Percentiles rank a stretch among this genome's conserved stretches.
Conservation (phyloP, 2,329 filamentous ascomycete genomes). For the Phaeoacremonium minimum region DNA sequence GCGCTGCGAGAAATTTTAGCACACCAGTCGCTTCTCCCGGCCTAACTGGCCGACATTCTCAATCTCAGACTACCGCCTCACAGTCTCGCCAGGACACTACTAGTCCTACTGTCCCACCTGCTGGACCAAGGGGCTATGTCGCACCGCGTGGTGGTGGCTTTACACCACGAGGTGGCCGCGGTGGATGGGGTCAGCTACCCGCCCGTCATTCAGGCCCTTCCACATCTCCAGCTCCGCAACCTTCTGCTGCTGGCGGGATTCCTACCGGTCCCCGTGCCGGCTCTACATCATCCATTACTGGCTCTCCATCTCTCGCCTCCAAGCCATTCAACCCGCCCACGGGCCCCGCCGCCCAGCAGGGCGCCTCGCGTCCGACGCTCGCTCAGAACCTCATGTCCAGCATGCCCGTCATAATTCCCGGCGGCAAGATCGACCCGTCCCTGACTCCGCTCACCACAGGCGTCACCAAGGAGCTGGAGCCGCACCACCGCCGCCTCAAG, state of each 20-base stretch:
- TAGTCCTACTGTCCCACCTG: constrained; percentile 45
- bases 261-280: constrained; percentile 45
- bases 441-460: constrained; percentile 38
- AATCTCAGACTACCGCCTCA: constrained; percentile 18
- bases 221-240: constrained; percentile 31
- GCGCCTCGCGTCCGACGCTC: constrained; percentile 34
- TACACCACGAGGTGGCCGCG: constrained; percentile 37
- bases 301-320: constrained; percentile 26
- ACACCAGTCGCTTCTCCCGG: constrained; percentile 27
- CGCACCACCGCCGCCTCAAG: constrained; percentile 47
- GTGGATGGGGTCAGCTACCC: constrained; percentile 15
- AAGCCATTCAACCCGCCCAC: constrained; percentile 56
- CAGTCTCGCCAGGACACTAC: constrained; percentile 32
- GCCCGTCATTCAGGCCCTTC: constrained; percentile 20
- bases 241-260: constrained; percentile 33
- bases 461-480: constrained; percentile 48
- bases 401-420: constrained; percentile 46
- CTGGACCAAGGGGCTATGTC: constrained; percentile 51
- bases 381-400: constrained; percentile 48
- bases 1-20: constrained; percentile 30
- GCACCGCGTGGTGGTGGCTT: constrained; percentile 38
- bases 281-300: constrained; percentile 27
- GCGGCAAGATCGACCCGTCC: constrained; percentile 48
- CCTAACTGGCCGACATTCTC: constrained; percentile 11
- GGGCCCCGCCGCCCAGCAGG: constrained; percentile 39